Conservation (phyloP, 2,329 filamentous ascomycete species). For the Bisporella sp. region DNA sequence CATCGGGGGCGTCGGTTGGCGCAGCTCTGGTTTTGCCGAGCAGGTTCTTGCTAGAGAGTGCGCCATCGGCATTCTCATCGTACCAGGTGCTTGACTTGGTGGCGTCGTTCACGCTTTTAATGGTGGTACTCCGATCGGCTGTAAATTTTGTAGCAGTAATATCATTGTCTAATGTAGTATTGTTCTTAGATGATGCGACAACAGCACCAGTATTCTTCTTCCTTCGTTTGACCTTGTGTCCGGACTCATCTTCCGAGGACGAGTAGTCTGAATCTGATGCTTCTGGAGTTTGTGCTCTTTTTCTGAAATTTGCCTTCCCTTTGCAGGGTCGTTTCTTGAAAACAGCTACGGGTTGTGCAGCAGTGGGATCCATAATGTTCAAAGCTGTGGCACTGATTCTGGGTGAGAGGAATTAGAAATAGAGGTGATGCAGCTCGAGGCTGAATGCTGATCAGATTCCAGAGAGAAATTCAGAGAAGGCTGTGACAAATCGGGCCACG, state of each 20-base stretch:
- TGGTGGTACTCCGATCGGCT: conserved; percentile 54
- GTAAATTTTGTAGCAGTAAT: conserved; percentile 46
- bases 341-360: conserved; percentile 40
- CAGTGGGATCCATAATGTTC: background rate
- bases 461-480: no score
- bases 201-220: conserved; percentile 62
- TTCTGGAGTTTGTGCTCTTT: conserved; percentile 72
- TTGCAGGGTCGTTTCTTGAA: conserved; percentile 86
- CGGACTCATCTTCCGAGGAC: conserved; percentile 69
- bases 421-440: no score
- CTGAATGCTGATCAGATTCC: no score
- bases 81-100: conserved; percentile 89
- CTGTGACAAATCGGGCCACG: no score
- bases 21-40: conserved; percentile 47
- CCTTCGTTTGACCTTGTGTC: conserved; percentile 71
- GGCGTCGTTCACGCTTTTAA: conserved; percentile 71
- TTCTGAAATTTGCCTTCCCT: conserved; percentile 69
- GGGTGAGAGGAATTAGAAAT: background rate
- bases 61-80: conserved; percentile 55
- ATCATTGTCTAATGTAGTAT: conserved; percentile 34
- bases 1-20: conserved; percentile 40
- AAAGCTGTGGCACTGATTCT: background rate
- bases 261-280: conserved; percentile 60
- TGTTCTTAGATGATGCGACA: conserved; percentile 52
- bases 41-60: conserved; percentile 41